A percentile compares a stretch with the other conserved stretches of the same genome.
phyloP scores from a whole-genome alignment of 23 red algal species.

The Gracilaria domingensis region DNA sequence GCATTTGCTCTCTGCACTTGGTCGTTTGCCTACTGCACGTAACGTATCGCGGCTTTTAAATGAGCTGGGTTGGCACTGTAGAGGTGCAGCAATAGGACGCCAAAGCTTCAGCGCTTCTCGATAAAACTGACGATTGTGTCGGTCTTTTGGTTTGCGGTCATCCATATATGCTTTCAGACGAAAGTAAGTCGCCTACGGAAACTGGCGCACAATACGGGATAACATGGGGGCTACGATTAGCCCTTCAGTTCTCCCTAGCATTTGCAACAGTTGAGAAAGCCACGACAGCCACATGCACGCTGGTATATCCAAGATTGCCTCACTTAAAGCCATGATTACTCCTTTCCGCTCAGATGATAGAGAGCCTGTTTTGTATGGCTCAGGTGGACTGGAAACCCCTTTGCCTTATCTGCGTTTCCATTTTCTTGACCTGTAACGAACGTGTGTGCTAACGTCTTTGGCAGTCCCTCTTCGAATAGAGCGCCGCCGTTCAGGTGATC shows the following conservation, averaged over 20 bases:
- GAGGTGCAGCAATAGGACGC: slow-evolving; percentile 47
- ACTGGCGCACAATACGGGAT: slow-evolving; percentile 74
- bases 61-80: slow-evolving; percentile 60
- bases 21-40: slow-evolving; percentile 27
- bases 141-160: slow-evolving; percentile 82
- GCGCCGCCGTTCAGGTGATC: background rate
- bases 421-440: background rate
- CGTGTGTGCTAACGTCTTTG: background rate
- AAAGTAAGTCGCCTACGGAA: slow-evolving; percentile 96
- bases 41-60: background rate
- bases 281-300: slow-evolving; percentile 96
- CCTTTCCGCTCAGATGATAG: slow-evolving; percentile 28
- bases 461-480: background rate
- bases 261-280: slow-evolving; percentile 81
- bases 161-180: slow-evolving; percentile 85
- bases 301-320: slow-evolving; percentile 65
- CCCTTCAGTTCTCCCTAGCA: slow-evolving; percentile 75
- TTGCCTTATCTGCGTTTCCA: slow-evolving; percentile 4
- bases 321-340: slow-evolving; percentile 9
- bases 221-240: slow-evolving; percentile 64
- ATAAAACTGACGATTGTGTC: slow-evolving; percentile 52
- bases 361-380: background rate
- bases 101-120: slow-evolving; percentile 73
- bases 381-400: background rate
- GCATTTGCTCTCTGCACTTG: slow-evolving; percentile 28